Conservation (phyloP, 2,329 filamentous ascomycete genomes). For the Lomentospora prolificans region DNA sequence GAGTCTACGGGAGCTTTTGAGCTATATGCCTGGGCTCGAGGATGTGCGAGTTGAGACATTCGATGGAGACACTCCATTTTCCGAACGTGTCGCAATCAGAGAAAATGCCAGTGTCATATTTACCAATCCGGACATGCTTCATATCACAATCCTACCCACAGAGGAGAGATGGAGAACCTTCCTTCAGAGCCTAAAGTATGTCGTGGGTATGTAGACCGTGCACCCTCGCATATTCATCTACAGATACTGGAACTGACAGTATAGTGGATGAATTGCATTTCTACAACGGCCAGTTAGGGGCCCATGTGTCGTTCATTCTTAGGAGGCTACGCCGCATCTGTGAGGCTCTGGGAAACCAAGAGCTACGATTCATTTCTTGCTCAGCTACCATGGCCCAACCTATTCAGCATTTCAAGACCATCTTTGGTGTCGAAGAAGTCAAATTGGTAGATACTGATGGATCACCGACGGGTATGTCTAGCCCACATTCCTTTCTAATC, state of each 20-base stretch:
- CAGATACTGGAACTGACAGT: neutral
- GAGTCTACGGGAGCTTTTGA: slow-evolving; percentile 75
- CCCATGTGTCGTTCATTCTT: slow-evolving; percentile 93
- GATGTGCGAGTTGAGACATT: slow-evolving; percentile 80
- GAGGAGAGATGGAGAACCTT: slow-evolving; percentile 85
- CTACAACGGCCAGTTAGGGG: slow-evolving; percentile 90
- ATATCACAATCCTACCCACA: slow-evolving; percentile 85
- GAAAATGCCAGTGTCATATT: slow-evolving; percentile 90
- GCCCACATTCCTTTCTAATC: neutral
- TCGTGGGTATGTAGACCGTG: slow-evolving; percentile 48
- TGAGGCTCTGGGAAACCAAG: slow-evolving; percentile 76
- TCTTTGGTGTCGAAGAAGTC: slow-evolving; percentile 83
- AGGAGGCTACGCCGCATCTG: slow-evolving; percentile 78
- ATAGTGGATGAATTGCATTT: slow-evolving; percentile 80
- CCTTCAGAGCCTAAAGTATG: slow-evolving; percentile 78
- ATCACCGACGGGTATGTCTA: slow-evolving; percentile 55
- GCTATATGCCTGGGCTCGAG: slow-evolving; percentile 69
- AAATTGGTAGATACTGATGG: slow-evolving; percentile 82
- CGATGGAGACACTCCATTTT: slow-evolving; percentile 87
- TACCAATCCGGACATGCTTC: slow-evolving; percentile 96
- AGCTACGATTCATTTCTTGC: slow-evolving; percentile 86
- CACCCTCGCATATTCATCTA: neutral
- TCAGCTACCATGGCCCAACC: slow-evolving; percentile 96
- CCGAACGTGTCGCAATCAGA: slow-evolving; percentile 65
- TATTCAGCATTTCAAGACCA: slow-evolving; percentile 78